Evolutionary conservation across 441 rosid species (phyloP).

Genomic region (Raphanus hybrid): DNA sequence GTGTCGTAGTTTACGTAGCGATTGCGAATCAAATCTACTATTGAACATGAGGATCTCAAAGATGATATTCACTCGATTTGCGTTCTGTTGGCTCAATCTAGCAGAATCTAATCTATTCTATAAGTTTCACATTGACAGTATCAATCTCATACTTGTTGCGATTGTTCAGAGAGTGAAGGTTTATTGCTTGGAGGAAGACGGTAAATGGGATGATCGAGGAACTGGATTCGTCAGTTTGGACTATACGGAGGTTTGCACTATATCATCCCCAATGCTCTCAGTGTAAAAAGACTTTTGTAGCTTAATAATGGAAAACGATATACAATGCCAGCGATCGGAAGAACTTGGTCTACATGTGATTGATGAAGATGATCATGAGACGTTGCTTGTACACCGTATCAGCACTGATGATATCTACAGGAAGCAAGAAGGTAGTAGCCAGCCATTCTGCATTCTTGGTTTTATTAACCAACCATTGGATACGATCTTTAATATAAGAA

Average conservation of each 20-base stretch:
- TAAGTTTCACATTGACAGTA: background rate
- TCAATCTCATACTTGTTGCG: background rate
- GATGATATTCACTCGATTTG: too few species aligned
- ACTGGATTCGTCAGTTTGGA: constrained; percentile 87
- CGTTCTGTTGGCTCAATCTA: too few species aligned
- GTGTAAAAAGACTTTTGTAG: constrained; percentile 8
- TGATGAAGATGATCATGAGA: constrained; percentile 87
- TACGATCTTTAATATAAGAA: too few species aligned
- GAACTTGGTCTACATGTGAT: constrained; percentile 78
- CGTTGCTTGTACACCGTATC: constrained; percentile 80
- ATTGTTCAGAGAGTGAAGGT: constrained; percentile 87
- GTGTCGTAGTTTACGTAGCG: too few species aligned
- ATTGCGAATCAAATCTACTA: too few species aligned
- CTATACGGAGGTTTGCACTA: constrained; percentile 73
- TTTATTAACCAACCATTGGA: too few species aligned
- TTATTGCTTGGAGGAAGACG: constrained; percentile 76
- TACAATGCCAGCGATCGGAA: constrained; percentile 68
- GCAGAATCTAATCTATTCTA: background rate
- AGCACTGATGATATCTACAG: constrained; percentile 82
- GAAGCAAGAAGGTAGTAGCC: constrained; percentile 84
- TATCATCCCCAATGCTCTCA: background rate
- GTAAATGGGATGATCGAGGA: constrained; percentile 98
- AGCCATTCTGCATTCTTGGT: background rate
- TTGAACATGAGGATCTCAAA: too few species aligned
- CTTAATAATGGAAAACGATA: constrained; percentile 7